Evolutionary conservation across 179 eudicot genomes (phyloP).

Genomic region (Spergularia azorica): DNA sequence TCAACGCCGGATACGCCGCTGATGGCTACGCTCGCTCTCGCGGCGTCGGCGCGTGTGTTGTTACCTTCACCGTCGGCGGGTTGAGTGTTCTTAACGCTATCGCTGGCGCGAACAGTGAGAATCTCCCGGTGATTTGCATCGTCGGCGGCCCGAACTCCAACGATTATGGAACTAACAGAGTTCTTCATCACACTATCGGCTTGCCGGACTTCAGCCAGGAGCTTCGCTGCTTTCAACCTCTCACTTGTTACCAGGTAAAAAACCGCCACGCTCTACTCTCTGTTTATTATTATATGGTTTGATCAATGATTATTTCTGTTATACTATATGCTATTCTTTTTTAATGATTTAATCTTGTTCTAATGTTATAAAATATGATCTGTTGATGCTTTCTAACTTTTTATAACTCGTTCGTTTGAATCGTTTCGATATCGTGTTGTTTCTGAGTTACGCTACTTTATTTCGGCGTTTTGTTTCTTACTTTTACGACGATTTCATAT

Average conservation of each 20-base stretch:
- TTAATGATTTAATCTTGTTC: not conserved
- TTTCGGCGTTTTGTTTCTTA: too few relatives aligned
- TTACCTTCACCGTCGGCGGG: constrained; percentile 50
- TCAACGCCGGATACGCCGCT: constrained; percentile 88
- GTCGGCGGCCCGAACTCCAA: constrained; percentile 51
- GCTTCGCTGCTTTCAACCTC: constrained; percentile 59
- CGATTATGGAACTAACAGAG: constrained; percentile 47
- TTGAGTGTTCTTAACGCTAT: constrained; percentile 52
- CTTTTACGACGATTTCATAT: too few relatives aligned
- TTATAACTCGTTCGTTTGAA: too few relatives aligned
- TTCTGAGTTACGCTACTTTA: too few relatives aligned
- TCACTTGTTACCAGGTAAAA: constrained; percentile 72
- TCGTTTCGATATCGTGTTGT: too few relatives aligned
- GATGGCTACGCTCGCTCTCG: constrained; percentile 62
- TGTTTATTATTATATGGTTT: not conserved
- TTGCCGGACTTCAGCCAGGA: constrained; percentile 60
- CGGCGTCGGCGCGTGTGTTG: constrained; percentile 53
- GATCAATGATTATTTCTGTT: not conserved
- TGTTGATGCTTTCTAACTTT: too few relatives aligned
- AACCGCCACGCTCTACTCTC: too few relatives aligned
- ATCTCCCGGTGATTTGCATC: constrained; percentile 43
- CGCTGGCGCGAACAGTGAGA: constrained; percentile 73
- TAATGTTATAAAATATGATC: not conserved
- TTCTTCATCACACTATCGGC: constrained; percentile 49
- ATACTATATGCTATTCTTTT: not conserved